Conservation (phyloP, 140 eudicot species). For the Oenanthe javanica region DNA sequence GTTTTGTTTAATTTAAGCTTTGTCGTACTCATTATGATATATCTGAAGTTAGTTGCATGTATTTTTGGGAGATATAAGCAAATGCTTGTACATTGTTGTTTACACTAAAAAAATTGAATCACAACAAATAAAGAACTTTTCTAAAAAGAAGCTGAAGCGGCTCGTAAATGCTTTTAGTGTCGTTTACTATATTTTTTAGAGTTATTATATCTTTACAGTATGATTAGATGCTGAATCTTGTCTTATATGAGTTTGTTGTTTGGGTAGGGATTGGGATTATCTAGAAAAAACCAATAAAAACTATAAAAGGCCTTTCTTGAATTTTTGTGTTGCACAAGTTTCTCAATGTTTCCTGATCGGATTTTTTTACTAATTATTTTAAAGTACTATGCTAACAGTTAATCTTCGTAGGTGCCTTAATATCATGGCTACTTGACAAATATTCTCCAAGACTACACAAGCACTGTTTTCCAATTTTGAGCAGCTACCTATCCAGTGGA, state of each 20-base stretch:
- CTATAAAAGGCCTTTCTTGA: neutral
- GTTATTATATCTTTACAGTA: neutral
- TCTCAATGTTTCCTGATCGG: neutral
- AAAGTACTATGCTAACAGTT: slow-evolving; percentile 10
- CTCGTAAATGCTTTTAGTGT: neutral
- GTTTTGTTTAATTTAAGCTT: neutral
- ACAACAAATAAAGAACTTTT: neutral
- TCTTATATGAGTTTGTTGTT: neutral
- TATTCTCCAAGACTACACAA: slow-evolving; percentile 91
- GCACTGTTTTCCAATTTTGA: slow-evolving; percentile 86
- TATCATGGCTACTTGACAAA: slow-evolving; percentile 90
- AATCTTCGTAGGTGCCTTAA: slow-evolving; percentile 25
- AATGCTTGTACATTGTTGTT: neutral
- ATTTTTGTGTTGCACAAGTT: neutral
- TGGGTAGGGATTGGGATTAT: neutral
- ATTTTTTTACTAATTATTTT: neutral
- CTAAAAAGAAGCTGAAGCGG: neutral
- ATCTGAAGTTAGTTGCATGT: neutral
- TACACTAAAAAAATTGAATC: neutral
- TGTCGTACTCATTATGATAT: neutral
- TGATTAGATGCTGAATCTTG: neutral
- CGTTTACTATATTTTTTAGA: neutral
- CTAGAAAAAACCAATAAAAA: neutral
- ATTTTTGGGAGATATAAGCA: neutral
- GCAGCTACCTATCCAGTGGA: slow-evolving; percentile 94